These are phyloP conservation scores for Rhizophora apiculata DNA, from an alignment of 345 rosid species.

Conservation along the genomic window DNA sequence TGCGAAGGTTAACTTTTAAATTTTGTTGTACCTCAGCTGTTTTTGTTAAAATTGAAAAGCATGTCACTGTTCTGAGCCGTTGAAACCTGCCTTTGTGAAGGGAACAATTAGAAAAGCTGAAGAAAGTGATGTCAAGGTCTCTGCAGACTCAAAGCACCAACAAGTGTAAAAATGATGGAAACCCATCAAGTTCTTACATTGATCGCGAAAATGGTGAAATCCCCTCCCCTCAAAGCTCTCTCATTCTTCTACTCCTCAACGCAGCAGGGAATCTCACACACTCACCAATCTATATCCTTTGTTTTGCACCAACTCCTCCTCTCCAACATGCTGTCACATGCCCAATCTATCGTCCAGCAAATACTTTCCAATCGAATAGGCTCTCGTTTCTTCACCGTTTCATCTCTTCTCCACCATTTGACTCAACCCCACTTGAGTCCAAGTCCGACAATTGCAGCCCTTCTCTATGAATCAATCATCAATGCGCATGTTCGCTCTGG, in stretches of 20 bases:
- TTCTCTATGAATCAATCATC: slow-evolving; percentile 51
- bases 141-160: too few relatives aligned
- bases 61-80: too few relatives aligned
- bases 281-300: slow-evolving; percentile 46
- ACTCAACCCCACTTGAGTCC: slow-evolving; percentile 22
- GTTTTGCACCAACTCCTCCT: slow-evolving; percentile 41
- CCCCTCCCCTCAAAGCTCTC: slow-evolving; percentile 49
- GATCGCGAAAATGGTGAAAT: slow-evolving; percentile 44
- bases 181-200: slow-evolving; percentile 24
- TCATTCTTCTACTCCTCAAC: slow-evolving; percentile 40
- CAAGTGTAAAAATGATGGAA: background rate
- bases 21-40: too few relatives aligned
- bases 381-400: slow-evolving; percentile 40
- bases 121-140: too few relatives aligned
- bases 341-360: slow-evolving; percentile 48
- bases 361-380: slow-evolving; percentile 44
- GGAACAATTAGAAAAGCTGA: too few relatives aligned
- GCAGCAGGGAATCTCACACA: slow-evolving; percentile 41
- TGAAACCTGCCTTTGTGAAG: too few relatives aligned
- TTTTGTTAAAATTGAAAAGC: too few relatives aligned
- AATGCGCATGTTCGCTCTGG: slow-evolving; percentile 44
- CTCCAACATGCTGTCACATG: slow-evolving; percentile 36
- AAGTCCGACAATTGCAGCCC: slow-evolving; percentile 15
- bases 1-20: too few relatives aligned
- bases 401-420: slow-evolving; percentile 41